These are phyloP conservation scores for Venturia effusa DNA, from an alignment of 2,329 filamentous ascomycete genomes.

Conservation along the genomic window DNA sequence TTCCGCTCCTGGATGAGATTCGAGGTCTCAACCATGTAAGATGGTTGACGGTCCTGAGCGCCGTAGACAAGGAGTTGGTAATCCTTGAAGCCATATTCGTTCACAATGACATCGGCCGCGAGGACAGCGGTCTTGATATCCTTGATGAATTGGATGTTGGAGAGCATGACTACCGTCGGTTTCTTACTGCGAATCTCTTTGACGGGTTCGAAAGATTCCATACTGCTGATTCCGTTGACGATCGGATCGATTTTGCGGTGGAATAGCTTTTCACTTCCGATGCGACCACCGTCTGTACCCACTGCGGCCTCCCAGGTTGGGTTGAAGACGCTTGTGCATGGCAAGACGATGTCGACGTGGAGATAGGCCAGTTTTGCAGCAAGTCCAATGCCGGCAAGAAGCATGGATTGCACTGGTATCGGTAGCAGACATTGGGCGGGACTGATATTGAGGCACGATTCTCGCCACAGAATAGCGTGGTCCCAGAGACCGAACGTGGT, in stretches of 20 bases:
- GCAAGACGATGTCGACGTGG: constrained; percentile 45
- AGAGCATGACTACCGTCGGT: constrained; percentile 50
- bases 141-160: constrained; percentile 42
- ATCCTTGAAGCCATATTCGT: constrained; percentile 48
- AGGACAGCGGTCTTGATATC: constrained; percentile 50
- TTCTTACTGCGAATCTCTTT: constrained; percentile 41
- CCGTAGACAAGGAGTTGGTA: constrained; percentile 49
- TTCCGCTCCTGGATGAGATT: constrained; percentile 40
- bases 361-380: constrained; percentile 16
- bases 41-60: constrained; percentile 45
- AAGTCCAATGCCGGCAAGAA: constrained; percentile 16
- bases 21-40: constrained; percentile 43
- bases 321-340: constrained; percentile 48
- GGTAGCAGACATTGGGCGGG: constrained; percentile 14
- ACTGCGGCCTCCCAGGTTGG: constrained; percentile 48
- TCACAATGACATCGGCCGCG: constrained; percentile 49
- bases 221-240: constrained; percentile 49
- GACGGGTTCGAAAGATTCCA: constrained; percentile 46
- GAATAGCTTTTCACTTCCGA: constrained; percentile 42
- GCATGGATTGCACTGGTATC: constrained; percentile 16
- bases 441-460: constrained; percentile 21
- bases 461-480: constrained; percentile 46
- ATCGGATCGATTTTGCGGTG: constrained; percentile 47
- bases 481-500: constrained; percentile 47
- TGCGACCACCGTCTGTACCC: constrained; percentile 41